Evolutionary conservation across 495 filamentous ascomycete species (phyloP).

Genomic region (Penicillium diatomitis): DNA sequence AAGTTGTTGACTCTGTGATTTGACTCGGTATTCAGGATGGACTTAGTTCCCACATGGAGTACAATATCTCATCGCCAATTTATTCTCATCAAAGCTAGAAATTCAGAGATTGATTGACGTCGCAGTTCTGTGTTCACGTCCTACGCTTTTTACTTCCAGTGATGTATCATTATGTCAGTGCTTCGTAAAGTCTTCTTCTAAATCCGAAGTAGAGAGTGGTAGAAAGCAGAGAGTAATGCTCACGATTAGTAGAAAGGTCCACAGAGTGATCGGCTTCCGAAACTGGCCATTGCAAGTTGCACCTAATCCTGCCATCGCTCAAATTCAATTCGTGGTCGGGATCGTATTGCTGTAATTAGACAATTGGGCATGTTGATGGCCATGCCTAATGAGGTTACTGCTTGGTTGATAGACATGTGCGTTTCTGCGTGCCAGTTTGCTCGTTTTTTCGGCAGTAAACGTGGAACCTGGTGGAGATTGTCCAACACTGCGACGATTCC

Average conservation of each 20-base stretch:
- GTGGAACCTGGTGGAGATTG: neutral
- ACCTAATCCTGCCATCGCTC: neutral
- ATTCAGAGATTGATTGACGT: neutral
- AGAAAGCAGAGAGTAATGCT: neutral
- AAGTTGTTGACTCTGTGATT: neutral
- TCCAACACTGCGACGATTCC: neutral
- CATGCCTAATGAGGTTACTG: neutral
- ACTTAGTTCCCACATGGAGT: neutral
- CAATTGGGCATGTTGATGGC: neutral
- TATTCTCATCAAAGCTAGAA: neutral
- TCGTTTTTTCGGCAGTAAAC: neutral
- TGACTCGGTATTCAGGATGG: neutral
- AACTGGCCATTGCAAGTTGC: neutral
- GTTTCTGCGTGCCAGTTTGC: neutral
- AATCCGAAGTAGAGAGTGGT: neutral
- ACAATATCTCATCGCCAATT: neutral
- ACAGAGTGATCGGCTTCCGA: neutral
- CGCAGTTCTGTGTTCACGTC: neutral
- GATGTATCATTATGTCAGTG: neutral
- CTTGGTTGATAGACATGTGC: neutral
- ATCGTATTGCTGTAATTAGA: neutral
- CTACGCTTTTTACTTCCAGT: neutral
- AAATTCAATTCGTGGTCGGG: neutral
- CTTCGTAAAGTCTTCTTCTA: neutral
- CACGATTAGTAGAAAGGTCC: neutral